A percentile compares a stretch with the other conserved stretches of the same genome.
These are phyloP conservation scores for Fusarium pilosicola DNA, from an alignment of 2,329 filamentous ascomycete genomes.

Conservation along the genomic window DNA sequence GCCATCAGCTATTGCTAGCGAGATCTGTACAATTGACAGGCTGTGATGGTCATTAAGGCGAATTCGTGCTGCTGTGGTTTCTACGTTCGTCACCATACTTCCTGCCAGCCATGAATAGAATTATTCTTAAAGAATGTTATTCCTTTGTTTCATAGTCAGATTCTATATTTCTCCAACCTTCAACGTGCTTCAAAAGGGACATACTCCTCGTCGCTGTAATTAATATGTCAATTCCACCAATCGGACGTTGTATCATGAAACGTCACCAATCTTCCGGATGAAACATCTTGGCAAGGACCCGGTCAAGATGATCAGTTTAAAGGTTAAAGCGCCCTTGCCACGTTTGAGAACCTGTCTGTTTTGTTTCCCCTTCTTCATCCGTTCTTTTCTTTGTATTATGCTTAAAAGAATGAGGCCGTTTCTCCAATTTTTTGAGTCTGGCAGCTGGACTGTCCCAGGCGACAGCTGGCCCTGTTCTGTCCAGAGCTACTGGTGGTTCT, in stretches of 20 bases:
- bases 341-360: fast-evolving
- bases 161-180: not conserved
- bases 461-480: not conserved
- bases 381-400: not conserved
- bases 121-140: fast-evolving
- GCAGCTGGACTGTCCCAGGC: constrained; percentile 10
- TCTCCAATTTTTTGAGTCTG: not conserved
- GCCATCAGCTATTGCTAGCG: no score
- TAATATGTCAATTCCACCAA: not conserved
- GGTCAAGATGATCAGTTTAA: not conserved
- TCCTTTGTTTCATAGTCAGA: fast-evolving
- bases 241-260: not conserved
- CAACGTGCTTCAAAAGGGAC: no score
- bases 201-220: no score
- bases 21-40: not conserved
- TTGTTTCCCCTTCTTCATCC: not conserved
- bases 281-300: not conserved
- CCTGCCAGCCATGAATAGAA: fast-evolving
- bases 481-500: not conserved
- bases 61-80: not conserved
- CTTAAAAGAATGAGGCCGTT: not conserved
- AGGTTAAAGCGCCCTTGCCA: not conserved
- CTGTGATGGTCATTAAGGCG: not conserved
- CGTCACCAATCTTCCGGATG: not conserved
- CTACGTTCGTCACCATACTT: not conserved